A percentile compares a stretch with the other conserved stretches of the same genome.
phyloP scores from a whole-genome alignment of 1,284 basidiomycete genomes.

The Trametes polyzona region DNA sequence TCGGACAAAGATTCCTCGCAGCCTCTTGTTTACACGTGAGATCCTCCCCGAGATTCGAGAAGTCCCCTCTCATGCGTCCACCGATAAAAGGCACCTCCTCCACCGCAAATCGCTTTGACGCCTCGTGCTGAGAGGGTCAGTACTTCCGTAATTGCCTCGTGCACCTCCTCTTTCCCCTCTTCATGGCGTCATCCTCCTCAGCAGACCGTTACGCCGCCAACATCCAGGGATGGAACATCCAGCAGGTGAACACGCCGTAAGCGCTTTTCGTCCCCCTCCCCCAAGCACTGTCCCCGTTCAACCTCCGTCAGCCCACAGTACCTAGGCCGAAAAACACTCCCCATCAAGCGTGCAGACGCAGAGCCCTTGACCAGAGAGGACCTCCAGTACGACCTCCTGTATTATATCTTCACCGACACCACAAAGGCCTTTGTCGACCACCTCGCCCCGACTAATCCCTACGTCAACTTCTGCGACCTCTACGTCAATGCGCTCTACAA shows the following conservation, averaged over 20 bases:
- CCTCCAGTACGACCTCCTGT: conserved; percentile 77
- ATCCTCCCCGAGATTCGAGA: conserved; percentile 27
- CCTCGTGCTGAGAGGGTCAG: conserved; percentile 38
- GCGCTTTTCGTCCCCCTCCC: conserved; percentile 18
- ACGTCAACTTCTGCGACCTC: conserved; percentile 71
- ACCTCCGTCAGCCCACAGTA: conserved; percentile 38
- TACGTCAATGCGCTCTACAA: conserved; percentile 75
- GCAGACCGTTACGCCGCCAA: conserved; percentile 33
- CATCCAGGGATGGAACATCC: conserved; percentile 36
- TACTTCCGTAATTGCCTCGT: conserved; percentile 36
- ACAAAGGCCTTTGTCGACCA: conserved; percentile 55
- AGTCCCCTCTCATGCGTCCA: conserved; percentile 22
- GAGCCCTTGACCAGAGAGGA: conserved; percentile 66
- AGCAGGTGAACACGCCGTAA: conserved; percentile 39
- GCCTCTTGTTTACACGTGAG: conserved; percentile 38
- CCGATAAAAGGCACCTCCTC: conserved; percentile 37
- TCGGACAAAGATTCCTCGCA: conserved; percentile 32
- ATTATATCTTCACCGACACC: conserved; percentile 68
- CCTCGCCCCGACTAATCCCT: conserved; percentile 36
- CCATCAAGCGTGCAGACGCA: conserved; percentile 62
- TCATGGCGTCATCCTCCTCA: conserved; percentile 41
- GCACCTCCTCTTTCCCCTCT: conserved; percentile 35
- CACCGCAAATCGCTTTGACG: conserved; percentile 31
- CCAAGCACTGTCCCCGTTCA: conserved; percentile 8
- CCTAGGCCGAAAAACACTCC: conserved; percentile 44